Percentiles rank a stretch among this genome's conserved stretches.
Evolutionary conservation across 805 yeast genomes (phyloP).

Genomic region (Cyberlindnera maritima): DNA sequence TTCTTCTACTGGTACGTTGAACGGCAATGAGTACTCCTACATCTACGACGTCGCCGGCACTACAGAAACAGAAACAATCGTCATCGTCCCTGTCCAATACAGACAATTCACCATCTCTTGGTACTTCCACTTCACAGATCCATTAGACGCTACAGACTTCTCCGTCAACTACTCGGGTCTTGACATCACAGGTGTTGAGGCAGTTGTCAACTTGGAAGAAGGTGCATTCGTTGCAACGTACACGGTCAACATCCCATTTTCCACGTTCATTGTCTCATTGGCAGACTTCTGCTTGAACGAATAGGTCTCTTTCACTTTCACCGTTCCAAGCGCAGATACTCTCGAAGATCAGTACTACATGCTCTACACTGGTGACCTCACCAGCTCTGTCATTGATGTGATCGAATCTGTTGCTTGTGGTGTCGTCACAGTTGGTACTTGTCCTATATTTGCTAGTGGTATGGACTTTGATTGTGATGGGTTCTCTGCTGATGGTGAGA

Average conservation of each 20-base stretch:
- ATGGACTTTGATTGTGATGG: slow-evolving; percentile 14
- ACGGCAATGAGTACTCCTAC: slow-evolving; percentile 10
- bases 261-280: not conserved
- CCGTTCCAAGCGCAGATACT: not conserved
- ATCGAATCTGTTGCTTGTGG: slow-evolving; percentile 8
- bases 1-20: slow-evolving; percentile 1
- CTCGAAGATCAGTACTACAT: slow-evolving; percentile 1
- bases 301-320: slow-evolving; percentile 8
- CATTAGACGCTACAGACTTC: slow-evolving; percentile 14
- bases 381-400: slow-evolving; percentile 6
- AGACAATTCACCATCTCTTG: slow-evolving; percentile 15
- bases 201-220: slow-evolving; percentile 18
- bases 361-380: slow-evolving; percentile 21
- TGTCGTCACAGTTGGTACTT: slow-evolving; percentile 3
- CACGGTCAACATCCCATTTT: slow-evolving; percentile 1
- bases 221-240: slow-evolving; percentile 15
- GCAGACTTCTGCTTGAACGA: slow-evolving; percentile 5
- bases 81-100: not conserved
- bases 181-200: slow-evolving; percentile 7
- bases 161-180: slow-evolving; percentile 8
- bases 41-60: slow-evolving; percentile 7
- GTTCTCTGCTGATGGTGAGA: not conserved
- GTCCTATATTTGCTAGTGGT: slow-evolving; percentile 4
- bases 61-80: not conserved
- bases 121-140: slow-evolving; percentile 16